Percentiles rank a stretch among this genome's conserved stretches.
Conservation (phyloP, 768 basidiomycete genomes). For the Termitomyces bulborhizus region DNA sequence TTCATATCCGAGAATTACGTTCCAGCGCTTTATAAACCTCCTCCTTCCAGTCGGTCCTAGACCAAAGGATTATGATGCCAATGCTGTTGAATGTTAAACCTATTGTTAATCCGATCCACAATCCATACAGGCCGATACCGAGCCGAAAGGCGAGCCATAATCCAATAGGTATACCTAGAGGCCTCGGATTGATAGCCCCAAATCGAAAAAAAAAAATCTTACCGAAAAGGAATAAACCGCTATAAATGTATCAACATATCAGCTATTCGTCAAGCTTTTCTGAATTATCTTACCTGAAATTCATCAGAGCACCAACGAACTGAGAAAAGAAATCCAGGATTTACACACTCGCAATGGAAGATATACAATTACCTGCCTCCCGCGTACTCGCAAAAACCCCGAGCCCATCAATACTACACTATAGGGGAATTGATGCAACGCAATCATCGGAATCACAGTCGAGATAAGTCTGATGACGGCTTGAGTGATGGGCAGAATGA, state of each 20-base stretch:
- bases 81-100: constrained; percentile 1
- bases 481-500: constrained; percentile 9
- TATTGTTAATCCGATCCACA: constrained; percentile 7
- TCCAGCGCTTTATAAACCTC: constrained; percentile 7
- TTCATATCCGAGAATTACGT: background rate
- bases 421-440: constrained; percentile 80
- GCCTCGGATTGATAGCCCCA: background rate
- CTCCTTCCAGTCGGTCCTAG: constrained; percentile 5
- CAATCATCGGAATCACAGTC: constrained; percentile 63
- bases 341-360: background rate
- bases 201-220: background rate
- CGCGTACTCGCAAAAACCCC: constrained; percentile 77
- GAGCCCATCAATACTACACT: constrained; percentile 41
- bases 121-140: constrained; percentile 1
- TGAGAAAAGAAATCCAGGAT: constrained; percentile 16
- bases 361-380: constrained; percentile 48
- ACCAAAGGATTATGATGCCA: background rate
- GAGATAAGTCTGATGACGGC: constrained; percentile 58
- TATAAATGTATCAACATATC: background rate
- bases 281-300: constrained; percentile 44
- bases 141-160: constrained; percentile 2
- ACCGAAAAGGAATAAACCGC: constrained; percentile 1
- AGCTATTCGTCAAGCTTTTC: background rate
- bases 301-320: constrained; percentile 69
- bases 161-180: constrained; percentile 1